Evolutionary conservation across 164 flowering plant genomes (phyloP).

Genomic region (Akebia trifoliata): DNA sequence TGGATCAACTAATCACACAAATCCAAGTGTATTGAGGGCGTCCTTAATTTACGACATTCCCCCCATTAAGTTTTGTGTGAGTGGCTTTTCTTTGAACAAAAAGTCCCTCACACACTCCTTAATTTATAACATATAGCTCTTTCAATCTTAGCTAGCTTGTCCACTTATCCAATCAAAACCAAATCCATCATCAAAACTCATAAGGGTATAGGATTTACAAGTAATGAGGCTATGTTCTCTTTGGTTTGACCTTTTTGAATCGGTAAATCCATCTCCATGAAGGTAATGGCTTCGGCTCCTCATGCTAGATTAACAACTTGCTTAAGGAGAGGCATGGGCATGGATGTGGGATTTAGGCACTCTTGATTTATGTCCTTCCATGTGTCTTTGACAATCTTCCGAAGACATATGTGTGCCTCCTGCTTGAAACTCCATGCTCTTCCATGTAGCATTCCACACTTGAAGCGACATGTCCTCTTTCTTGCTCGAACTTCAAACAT

Average conservation of each 20-base stretch:
- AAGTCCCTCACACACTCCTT: no score
- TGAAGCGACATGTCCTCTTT: slow-evolving; percentile 25
- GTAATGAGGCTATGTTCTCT: not conserved
- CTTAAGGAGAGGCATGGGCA: slow-evolving; percentile 18
- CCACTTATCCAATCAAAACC: no score
- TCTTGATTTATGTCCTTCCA: slow-evolving; percentile 53
- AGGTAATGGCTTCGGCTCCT: slow-evolving; percentile 29
- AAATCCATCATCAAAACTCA: no score
- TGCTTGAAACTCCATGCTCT: slow-evolving; percentile 21
- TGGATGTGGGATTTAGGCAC: slow-evolving; percentile 13
- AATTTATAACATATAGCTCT: no score
- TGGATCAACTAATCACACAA: no score
- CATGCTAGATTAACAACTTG: slow-evolving; percentile 30
- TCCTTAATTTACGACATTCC: no score
- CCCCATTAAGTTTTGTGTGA: no score
- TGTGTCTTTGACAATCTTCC: slow-evolving; percentile 13
- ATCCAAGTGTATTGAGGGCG: no score
- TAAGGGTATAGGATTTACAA: not conserved
- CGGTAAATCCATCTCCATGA: slow-evolving; percentile 32
- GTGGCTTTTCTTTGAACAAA: no score
- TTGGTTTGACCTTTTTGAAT: not conserved
- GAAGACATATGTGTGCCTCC: slow-evolving; percentile 10
- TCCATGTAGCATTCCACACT: slow-evolving; percentile 33
- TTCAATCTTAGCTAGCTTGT: no score
- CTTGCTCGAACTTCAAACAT: slow-evolving; percentile 21